Evolutionary conservation across 768 basidiomycete genomes (phyloP).

Genomic region (Hygrocybe punicea): DNA sequence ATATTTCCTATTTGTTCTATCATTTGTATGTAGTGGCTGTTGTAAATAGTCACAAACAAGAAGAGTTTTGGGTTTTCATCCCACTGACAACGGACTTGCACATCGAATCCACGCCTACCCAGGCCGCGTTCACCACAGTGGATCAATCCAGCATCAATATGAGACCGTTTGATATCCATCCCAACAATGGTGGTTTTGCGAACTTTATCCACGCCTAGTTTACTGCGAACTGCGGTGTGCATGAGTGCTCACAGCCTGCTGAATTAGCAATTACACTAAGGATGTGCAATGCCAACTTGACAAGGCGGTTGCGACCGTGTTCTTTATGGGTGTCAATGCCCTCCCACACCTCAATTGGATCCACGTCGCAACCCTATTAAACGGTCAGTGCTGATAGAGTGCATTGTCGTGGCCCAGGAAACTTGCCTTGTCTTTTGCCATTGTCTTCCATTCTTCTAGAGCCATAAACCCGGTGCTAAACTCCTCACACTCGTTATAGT

Average conservation of each 20-base stretch:
- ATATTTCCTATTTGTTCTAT: too few relatives aligned
- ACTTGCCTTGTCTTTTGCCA: constrained; percentile 8
- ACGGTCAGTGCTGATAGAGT: background rate
- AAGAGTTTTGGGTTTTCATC: too few relatives aligned
- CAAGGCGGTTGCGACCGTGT: constrained; percentile 7
- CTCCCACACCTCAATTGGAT: constrained; percentile 4
- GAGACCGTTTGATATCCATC: constrained; percentile 18
- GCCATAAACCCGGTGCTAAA: constrained; percentile 6
- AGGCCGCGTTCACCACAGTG: too few relatives aligned
- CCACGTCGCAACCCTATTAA: background rate
- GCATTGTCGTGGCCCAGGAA: constrained; percentile 9
- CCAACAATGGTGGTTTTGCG: constrained; percentile 16
- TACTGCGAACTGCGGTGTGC: constrained; percentile 16
- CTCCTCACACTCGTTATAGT: constrained; percentile 9
- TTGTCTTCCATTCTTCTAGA: constrained; percentile 2
- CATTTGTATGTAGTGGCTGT: too few relatives aligned
- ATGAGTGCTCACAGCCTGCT: constrained; percentile 24
- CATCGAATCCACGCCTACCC: too few relatives aligned
- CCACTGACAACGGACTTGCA: too few relatives aligned
- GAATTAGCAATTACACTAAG: constrained; percentile 28
- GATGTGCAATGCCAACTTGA: constrained; percentile 23
- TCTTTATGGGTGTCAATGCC: background rate
- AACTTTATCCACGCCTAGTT: constrained; percentile 17
- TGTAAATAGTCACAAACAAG: too few relatives aligned
- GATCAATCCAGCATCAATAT: constrained; percentile 14